These are phyloP conservation scores for Berkeleyomyces rouxiae DNA, from an alignment of 2,329 filamentous ascomycete genomes.

Conservation along the genomic window DNA sequence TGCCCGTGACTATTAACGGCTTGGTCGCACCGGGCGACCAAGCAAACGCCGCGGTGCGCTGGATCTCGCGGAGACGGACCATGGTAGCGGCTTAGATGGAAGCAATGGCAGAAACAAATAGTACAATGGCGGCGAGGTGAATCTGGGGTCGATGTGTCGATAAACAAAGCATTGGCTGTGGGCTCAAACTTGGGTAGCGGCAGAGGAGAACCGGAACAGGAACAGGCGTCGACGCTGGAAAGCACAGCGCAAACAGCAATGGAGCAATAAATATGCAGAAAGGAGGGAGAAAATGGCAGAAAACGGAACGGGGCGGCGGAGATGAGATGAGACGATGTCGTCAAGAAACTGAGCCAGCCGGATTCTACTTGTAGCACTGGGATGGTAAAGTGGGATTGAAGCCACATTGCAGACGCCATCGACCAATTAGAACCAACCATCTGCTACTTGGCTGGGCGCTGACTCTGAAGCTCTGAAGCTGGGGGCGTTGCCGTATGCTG, in stretches of 20 bases:
- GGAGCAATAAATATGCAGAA: slow-evolving; percentile 3
- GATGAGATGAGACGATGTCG: background rate
- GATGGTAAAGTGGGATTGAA: slow-evolving; percentile 21
- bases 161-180: background rate
- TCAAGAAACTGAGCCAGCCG: background rate
- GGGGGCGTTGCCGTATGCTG: background rate
- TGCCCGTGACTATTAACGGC: slow-evolving; percentile 82
- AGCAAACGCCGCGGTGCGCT: slow-evolving; percentile 89
- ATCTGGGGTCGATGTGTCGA: background rate
- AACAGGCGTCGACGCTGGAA: background rate
- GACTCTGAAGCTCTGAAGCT: background rate
- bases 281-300: background rate
- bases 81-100: slow-evolving; percentile 33
- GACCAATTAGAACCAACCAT: slow-evolving; percentile 2
- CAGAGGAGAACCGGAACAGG: background rate
- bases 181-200: background rate
- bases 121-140: background rate
- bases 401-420: slow-evolving; percentile 27
- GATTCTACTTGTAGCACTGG: background rate
- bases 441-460: background rate
- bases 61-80: slow-evolving; percentile 93
- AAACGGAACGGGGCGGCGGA: background rate
- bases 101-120: background rate
- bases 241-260: slow-evolving; percentile 10
- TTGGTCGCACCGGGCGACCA: slow-evolving; percentile 74